Percentiles rank a stretch among this genome's conserved stretches.
phyloP scores from a whole-genome alignment of 2,329 filamentous ascomycete species.

The Aspergillus candidus region DNA sequence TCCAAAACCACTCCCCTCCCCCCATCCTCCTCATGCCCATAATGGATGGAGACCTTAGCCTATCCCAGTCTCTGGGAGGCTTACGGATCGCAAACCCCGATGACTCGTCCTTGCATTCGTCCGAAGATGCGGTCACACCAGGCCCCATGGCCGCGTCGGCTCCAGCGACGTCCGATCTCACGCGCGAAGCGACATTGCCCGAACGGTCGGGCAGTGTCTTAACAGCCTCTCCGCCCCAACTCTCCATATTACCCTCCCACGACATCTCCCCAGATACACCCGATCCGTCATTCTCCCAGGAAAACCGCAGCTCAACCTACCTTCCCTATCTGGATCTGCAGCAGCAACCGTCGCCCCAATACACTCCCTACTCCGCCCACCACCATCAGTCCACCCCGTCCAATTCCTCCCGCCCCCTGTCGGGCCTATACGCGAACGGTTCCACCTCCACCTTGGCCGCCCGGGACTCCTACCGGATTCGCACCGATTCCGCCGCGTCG shows the following conservation, averaged over 20 bases:
- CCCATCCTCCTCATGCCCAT: constrained; percentile 25
- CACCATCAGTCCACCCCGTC: constrained; percentile 36
- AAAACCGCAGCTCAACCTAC: constrained; percentile 41
- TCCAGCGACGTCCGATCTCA: constrained; percentile 18
- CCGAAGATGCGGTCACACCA: constrained; percentile 29
- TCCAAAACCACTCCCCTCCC: not conserved
- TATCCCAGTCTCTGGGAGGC: constrained; percentile 87
- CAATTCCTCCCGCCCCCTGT: constrained; percentile 40
- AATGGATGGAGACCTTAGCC: constrained; percentile 89
- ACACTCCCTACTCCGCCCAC: constrained; percentile 35
- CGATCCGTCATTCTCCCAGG: constrained; percentile 19
- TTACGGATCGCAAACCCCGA: constrained; percentile 96
- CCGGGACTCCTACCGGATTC: constrained; percentile 48
- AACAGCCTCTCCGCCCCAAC: constrained; percentile 19
- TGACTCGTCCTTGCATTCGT: constrained; percentile 50
- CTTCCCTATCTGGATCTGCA: constrained; percentile 41
- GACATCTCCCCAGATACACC: constrained; percentile 17
- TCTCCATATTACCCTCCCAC: constrained; percentile 9
- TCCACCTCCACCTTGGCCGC: constrained; percentile 34
- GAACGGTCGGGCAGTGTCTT: constrained; percentile 17
- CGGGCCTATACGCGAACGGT: constrained; percentile 44
- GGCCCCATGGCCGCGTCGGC: constrained; percentile 19
- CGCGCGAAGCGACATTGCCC: constrained; percentile 14
- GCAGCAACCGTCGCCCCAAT: constrained; percentile 38
- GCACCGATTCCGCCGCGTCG: constrained; percentile 54